Evolutionary conservation across 176 grass and related monocot species (phyloP), one percentile per base, ranked within the genome.

Genomic region (Ensete glaucum): DNA sequence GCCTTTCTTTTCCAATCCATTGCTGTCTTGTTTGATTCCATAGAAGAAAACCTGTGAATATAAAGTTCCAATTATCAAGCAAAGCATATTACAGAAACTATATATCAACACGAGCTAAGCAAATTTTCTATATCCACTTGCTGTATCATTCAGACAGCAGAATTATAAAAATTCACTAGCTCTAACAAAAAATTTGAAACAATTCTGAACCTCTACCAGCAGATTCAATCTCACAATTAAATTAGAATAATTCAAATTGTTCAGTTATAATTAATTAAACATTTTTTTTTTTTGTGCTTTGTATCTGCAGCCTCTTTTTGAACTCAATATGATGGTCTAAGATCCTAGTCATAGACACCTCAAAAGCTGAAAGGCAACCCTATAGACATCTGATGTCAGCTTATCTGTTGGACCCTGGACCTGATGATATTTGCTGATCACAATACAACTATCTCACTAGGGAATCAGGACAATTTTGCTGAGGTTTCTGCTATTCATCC

Each of bases 1-100:
- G 69, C 73, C 16, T 87, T 82, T 73, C 87, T 69, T 76, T 85
- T 84, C 88, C 90, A 80, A 84, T 66, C 95, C 95, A 99, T 66
- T 94, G 86, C 29, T 89, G 84, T 76, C 95, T 91, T 73, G 82
- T 87, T 74, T 99, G 84, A 78, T 94, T 91, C 95, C 95, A 99
- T 6, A 87, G 78, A 50, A 89, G 72, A 87, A 94, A 88, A 58
- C 95, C 95, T 99, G 74, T 25, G 49, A 67, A 72, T 58, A 63
- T 71, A 63, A 27, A 67, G 15, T 24, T 63, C 69, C 43, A 50
- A 64, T 14, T 15, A 22, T 52, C 27, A 73, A 73, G 64, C 53
- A 21, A 9, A 65, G 53, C 72, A 25, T 1, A 58, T 15, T 25
- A 56, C 65, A 68, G 9, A 13, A 68, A 13, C 27, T 3, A 56